Percentiles rank a stretch among this genome's conserved stretches.
These are phyloP conservation scores for Starmerella riodocensis DNA, from an alignment of 805 yeast species.

Conservation along the genomic window DNA sequence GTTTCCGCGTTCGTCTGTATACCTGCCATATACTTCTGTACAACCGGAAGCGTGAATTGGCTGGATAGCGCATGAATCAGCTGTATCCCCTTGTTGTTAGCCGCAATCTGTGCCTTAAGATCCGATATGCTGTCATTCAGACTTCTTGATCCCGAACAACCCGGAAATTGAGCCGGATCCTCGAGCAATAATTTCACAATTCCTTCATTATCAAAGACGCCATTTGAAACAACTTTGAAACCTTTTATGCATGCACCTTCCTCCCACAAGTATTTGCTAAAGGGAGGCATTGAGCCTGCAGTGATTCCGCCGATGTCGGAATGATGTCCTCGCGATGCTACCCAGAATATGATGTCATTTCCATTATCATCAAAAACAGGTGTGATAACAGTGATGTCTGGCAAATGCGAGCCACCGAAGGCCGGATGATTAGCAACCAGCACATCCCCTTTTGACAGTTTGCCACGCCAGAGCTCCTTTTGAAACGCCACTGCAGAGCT, in stretches of 20 bases:
- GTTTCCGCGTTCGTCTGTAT: slow-evolving; percentile 66
- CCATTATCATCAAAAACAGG: slow-evolving; percentile 54
- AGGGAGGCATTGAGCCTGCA: slow-evolving; percentile 93
- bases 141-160: slow-evolving; percentile 81
- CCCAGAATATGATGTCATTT: slow-evolving; percentile 59
- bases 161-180: slow-evolving; percentile 70
- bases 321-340: slow-evolving; percentile 91
- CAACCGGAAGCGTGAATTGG: slow-evolving; percentile 49
- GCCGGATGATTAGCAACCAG: slow-evolving; percentile 69
- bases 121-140: slow-evolving; percentile 74
- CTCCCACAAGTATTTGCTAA: slow-evolving; percentile 68
- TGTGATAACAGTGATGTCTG: slow-evolving; percentile 83
- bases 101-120: slow-evolving; percentile 74
- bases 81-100: slow-evolving; percentile 72
- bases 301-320: slow-evolving; percentile 88
- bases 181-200: slow-evolving; percentile 48
- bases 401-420: slow-evolving; percentile 76
- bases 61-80: slow-evolving; percentile 45
- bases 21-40: slow-evolving; percentile 64
- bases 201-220: slow-evolving; percentile 61
- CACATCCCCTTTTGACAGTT: slow-evolving; percentile 59
- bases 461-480: slow-evolving; percentile 49
- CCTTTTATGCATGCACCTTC: slow-evolving; percentile 85
- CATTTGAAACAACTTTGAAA: slow-evolving; percentile 56
- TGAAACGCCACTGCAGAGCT: slow-evolving; percentile 63